Evolutionary conservation across 2,329 filamentous ascomycete species (phyloP), one percentile per base, ranked within the genome.

Genomic region (Trichoderma polysporum): DNA sequence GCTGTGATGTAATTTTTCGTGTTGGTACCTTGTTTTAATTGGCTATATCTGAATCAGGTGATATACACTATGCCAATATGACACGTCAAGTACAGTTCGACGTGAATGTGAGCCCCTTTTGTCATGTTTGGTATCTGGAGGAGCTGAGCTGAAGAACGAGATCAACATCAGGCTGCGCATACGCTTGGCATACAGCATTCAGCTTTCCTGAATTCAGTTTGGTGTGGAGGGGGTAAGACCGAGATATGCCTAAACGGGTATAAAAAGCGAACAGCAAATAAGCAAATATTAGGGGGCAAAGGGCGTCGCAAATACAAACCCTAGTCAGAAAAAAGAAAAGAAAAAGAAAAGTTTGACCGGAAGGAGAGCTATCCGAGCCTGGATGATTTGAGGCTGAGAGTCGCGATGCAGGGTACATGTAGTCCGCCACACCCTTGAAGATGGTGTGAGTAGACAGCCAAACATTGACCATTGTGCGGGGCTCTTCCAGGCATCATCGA

Each of bases 341-440:
- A 15, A 27, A 59, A 59, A 59, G 25, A 19, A 59, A 58, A 59
- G 17, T 8, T 10, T 39, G 19, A 41, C 13, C 19, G 25, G 10
- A 47, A n/a, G 12, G 15, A 22, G 53, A 37, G 25, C 22, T 17
- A 50, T 37, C 12, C 31, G 3, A 22, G 2, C 22, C 3, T n/a
- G n/a, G n/a, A n/a, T n/a, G n/a, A n/a, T n/a, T 37, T 61, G 27
- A 61, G 58, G 58, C 58, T 52, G 58, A 61, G 17, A 37, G 27
- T 22, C 35, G 29, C 29, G 4, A n/a, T 58, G 25, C 60, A 54
- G 47, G 37, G 60, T 64, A 61, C 22, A 45, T 22, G 41, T 19
- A 45, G n/a, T n/a, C 37, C 54, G 25, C 25, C 45, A 61, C 45
- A 12, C 10, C 13, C 5, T 12, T 25, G 45, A 33, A 33, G 10